Evolutionary conservation across 2,329 filamentous ascomycete species (phyloP), one percentile per base, ranked within the genome.

Genomic region (Colletotrichum cuscutae): DNA sequence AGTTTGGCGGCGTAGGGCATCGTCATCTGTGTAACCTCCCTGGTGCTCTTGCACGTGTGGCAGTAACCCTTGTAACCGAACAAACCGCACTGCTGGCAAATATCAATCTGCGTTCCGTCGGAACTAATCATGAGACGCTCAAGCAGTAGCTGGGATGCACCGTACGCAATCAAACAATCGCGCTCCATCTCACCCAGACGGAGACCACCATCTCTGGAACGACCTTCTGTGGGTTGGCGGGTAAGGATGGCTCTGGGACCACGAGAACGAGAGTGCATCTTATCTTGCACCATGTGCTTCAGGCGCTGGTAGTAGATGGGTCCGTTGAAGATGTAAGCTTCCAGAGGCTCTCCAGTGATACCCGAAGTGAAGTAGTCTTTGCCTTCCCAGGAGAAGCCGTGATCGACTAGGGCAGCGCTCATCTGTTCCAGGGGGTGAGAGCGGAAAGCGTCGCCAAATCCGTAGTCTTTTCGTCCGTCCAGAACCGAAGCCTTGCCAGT

Each of bases 271-370:
- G 94, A 96, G 84, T 99, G 97, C 97, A 99, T 98, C 86, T 99
- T 99, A 82, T 99, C 97, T 82, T 98, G 95, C 4, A 99, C 97
- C 97, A 99, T 99, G 88, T 99, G 97, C 89, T 99, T 99, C 76
- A 99, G 90, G 77, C 98, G 97, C 86, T 99, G 97, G 86, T 99
- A 99, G 87, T 98, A 99, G 83, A 99, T 99, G 12, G 97, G 97
- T 0, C 97, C 97, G 81, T 97, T 98, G 88, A 98, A 99, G 80
- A 99, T 95, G 84, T 98, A 98, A 13, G 95, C 95, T 75, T 97
- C 95, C 6, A 98, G 88, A 0, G 94, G 91, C 84, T 99, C 97
- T 78, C 97, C 97, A 0, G 97, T 98, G 80, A 98, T 96, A 46
- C 97, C 97, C 0, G 92, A 95, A 0, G 97, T 98, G 75, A 99